phyloP scores from a whole-genome alignment of 495 filamentous ascomycete genomes.

The Opeltia flavorubescens region DNA sequence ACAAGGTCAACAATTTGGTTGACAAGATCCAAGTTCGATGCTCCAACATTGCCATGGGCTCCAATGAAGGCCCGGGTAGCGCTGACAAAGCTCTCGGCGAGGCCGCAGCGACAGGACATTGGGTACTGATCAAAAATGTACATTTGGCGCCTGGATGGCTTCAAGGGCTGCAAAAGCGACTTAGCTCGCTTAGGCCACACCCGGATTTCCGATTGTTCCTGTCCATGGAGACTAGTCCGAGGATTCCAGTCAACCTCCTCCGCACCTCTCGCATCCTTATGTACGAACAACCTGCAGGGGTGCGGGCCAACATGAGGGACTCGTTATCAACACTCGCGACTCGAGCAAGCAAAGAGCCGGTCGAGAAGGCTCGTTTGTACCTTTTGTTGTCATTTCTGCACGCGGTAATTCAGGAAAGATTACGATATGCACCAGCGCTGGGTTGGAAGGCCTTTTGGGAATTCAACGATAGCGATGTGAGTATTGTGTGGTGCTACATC shows the following conservation, averaged over 20 bases:
- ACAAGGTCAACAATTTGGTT: constrained; percentile 93
- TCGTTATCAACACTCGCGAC: constrained; percentile 70
- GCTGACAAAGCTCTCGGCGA: constrained; percentile 93
- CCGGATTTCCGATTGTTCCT: constrained; percentile 89
- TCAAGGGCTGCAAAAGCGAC: constrained; percentile 89
- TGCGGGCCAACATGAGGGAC: constrained; percentile 97
- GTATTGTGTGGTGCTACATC: constrained; percentile 21
- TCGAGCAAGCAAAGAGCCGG: constrained; percentile 66
- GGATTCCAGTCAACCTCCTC: constrained; percentile 92
- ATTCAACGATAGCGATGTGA: constrained; percentile 98
- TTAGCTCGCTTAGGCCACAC: constrained; percentile 90
- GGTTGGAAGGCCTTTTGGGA: constrained; percentile 99
- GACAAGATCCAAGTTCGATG: constrained; percentile 68
- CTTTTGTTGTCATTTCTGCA: constrained; percentile 88
- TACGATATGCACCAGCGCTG: constrained; percentile 87
- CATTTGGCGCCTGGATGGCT: constrained; percentile 93
- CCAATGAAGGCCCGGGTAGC: constrained; percentile 78
- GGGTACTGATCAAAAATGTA: constrained; percentile 98
- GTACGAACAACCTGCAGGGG: constrained; percentile 95
- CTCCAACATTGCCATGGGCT: constrained; percentile 98
- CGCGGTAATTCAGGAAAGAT: constrained; percentile 86
- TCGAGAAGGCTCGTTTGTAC: constrained; percentile 84
- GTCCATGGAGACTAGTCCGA: constrained; percentile 93
- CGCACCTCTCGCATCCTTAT: constrained; percentile 88
- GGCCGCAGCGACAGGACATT: constrained; percentile 81